These are phyloP conservation scores for Neoboletus brunneissimus DNA, from an alignment of 768 basidiomycete species.

Conservation along the genomic window DNA sequence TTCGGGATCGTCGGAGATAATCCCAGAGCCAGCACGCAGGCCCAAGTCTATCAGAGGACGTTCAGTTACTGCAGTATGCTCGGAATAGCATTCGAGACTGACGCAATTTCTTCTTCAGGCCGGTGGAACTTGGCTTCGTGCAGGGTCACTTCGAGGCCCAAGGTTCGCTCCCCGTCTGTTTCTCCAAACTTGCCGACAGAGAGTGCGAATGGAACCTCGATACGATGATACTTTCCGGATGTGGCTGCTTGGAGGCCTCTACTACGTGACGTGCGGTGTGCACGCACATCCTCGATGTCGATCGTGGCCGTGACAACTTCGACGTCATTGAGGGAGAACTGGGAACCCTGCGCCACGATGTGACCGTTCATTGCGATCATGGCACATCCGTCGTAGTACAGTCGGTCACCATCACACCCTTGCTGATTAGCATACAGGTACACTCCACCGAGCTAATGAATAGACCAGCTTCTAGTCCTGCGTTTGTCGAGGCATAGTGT, in stretches of 20 bases:
- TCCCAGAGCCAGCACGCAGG: slow-evolving; percentile 99
- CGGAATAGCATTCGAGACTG: slow-evolving; percentile 25
- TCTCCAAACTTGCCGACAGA: slow-evolving; percentile 73
- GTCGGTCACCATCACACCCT: slow-evolving; percentile 96
- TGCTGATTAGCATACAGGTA: slow-evolving; percentile 99
- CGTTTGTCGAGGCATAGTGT: not conserved
- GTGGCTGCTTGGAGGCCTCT: slow-evolving; percentile 87
- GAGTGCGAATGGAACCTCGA: slow-evolving; percentile 78
- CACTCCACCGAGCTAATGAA: slow-evolving; percentile 80
- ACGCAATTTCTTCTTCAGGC: slow-evolving; percentile 99
- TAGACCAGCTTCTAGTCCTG: not conserved
- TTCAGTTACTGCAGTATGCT: not conserved
- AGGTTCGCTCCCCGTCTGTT: slow-evolving; percentile 49
- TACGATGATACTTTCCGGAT: slow-evolving; percentile 72
- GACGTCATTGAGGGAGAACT: slow-evolving; percentile 94
- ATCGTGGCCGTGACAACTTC: slow-evolving; percentile 96
- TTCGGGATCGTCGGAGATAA: slow-evolving; percentile 89
- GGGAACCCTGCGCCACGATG: slow-evolving; percentile 91
- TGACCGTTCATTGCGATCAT: slow-evolving; percentile 95
- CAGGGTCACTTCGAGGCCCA: slow-evolving; percentile 47
- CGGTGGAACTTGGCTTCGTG: slow-evolving; percentile 55
- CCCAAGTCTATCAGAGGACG: slow-evolving; percentile 60
- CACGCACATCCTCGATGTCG: slow-evolving; percentile 94
- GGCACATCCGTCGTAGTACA: slow-evolving; percentile 97
- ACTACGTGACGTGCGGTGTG: slow-evolving; percentile 81